Evolutionary conservation across 108 stramenopile species (phyloP).

Genomic region (Stephanodiscus triporus): DNA sequence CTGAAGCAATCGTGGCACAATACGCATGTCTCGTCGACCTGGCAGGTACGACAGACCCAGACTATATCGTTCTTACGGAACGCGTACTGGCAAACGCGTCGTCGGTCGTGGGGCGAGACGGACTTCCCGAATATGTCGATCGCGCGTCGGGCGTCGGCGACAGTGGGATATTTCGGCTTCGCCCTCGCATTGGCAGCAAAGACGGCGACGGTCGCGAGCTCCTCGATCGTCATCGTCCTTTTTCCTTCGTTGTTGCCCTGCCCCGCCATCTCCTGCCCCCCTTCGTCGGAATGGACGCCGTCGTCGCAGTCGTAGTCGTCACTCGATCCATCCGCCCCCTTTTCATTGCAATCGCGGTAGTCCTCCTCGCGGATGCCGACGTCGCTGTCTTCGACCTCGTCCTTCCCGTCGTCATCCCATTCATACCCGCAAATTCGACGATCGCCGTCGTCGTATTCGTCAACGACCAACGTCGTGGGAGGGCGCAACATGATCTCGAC

Average conservation of each 20-base stretch:
- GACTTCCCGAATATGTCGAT: constrained; percentile 45
- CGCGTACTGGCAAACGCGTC: constrained; percentile 89
- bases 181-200: not conserved
- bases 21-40: constrained; percentile 96
- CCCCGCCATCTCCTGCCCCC: not conserved
- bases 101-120: constrained; percentile 40
- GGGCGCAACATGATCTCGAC: constrained; percentile 51
- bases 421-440: not conserved
- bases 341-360: not conserved
- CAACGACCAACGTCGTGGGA: constrained; percentile 3
- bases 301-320: not conserved
- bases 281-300: not conserved
- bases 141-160: constrained; percentile 16
- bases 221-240: not conserved
- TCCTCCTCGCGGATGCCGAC: not conserved
- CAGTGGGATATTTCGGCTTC: constrained; percentile 19
- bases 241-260: not conserved
- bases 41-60: constrained; percentile 98
- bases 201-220: no score
- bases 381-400: not conserved
- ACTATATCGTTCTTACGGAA: constrained; percentile 96
- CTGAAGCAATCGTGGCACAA: constrained; percentile 94
- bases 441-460: not conserved
- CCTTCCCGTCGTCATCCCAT: not conserved
- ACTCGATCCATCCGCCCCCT: not conserved